phyloP scores from a whole-genome alignment of 2,329 filamentous ascomycete genomes.

The Colletotrichum sp. region DNA sequence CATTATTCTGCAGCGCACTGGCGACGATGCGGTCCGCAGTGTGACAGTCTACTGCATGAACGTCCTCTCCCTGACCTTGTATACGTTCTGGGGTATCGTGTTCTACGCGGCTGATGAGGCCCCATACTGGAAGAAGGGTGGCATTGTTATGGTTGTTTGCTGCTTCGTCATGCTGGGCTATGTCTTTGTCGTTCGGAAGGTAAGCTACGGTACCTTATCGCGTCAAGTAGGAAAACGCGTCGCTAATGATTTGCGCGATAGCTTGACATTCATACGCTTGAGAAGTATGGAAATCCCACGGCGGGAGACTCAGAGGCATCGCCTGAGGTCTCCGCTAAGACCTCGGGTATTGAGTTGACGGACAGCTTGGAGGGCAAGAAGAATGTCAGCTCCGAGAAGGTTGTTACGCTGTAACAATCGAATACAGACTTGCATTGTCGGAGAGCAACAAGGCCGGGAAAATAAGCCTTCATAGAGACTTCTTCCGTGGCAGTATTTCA shows the following conservation, averaged over 20 bases:
- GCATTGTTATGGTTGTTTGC: constrained; percentile 35
- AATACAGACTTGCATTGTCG: accelerated
- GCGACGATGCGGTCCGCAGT: constrained; percentile 40
- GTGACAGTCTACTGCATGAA: constrained; percentile 43
- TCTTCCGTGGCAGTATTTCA: accelerated
- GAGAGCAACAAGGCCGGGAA: background rate
- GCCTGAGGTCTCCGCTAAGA: background rate
- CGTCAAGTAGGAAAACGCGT: accelerated
- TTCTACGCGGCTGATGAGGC: constrained; percentile 40
- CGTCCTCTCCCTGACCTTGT: constrained; percentile 39
- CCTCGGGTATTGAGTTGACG: background rate
- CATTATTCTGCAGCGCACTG: constrained; percentile 36
- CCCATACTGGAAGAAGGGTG: constrained; percentile 40
- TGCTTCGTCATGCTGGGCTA: constrained; percentile 13
- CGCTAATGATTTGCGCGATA: background rate
- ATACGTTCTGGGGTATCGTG: constrained; percentile 43
- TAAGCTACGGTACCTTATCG: background rate
- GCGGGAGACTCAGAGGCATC: background rate
- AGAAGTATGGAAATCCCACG: background rate
- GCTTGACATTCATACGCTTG: background rate
- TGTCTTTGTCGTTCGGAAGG: constrained; percentile 18
- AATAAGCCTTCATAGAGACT: accelerated
- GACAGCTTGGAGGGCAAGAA: background rate
- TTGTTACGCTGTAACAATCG: background rate
- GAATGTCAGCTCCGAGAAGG: background rate